Conservation (phyloP, 495 filamentous ascomycete genomes). For the Astrocystis sublimbata region DNA sequence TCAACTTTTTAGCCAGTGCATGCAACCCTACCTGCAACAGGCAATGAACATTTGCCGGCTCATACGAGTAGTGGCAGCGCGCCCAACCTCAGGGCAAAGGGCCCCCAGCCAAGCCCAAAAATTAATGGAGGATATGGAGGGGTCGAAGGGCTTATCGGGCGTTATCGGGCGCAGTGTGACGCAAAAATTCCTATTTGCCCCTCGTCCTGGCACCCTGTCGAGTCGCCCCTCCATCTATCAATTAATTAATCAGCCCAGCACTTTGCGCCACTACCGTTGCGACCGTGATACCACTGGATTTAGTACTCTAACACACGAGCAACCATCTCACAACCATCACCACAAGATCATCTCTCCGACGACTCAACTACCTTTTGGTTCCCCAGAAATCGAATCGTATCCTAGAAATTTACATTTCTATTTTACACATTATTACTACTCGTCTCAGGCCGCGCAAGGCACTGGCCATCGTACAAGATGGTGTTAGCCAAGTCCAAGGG, state of each 20-base stretch:
- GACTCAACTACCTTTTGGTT: not conserved
- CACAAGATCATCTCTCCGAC: not conserved
- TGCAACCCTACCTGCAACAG: not conserved
- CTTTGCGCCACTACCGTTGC: conserved; percentile 3
- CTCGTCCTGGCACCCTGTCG: not conserved
- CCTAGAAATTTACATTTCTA: not conserved
- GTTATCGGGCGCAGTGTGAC: conserved; percentile 20
- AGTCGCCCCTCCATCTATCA: not conserved
- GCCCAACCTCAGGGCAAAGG: not conserved
- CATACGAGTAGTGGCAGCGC: not conserved
- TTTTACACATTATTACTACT: not conserved
- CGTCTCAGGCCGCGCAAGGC: not conserved
- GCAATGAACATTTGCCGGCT: not conserved
- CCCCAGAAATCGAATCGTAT: not conserved
- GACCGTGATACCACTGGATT: conserved; percentile 10
- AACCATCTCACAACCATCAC: conserved; percentile 1
- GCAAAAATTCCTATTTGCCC: conserved; percentile 22
- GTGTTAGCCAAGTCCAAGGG: conserved; percentile 94
- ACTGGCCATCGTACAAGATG: conserved; percentile 59
- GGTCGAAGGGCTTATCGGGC: conserved; percentile 33
- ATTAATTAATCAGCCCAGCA: conserved; percentile 15
- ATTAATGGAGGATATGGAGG: too few species aligned
- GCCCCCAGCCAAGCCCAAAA: conserved; percentile 27
- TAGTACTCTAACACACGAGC: not conserved
- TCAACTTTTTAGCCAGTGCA: not conserved